These are phyloP conservation scores for Clavulina sp. DNA, from an alignment of 768 basidiomycete genomes.

Conservation along the genomic window DNA sequence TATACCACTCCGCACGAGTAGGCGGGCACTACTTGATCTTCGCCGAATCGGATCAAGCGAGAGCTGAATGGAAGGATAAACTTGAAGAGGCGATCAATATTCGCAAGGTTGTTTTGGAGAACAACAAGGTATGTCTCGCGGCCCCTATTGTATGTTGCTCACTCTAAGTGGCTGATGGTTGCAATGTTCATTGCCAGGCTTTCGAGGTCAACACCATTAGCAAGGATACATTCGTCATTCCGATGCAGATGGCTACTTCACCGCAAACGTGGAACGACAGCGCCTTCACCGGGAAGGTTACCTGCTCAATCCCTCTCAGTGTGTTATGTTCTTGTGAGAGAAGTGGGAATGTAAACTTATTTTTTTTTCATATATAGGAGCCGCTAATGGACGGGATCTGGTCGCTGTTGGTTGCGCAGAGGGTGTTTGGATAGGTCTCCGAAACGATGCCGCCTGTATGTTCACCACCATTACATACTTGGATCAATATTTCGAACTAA, in stretches of 20 bases:
- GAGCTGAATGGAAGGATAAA: conserved; percentile 79
- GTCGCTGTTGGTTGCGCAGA: conserved; percentile 91
- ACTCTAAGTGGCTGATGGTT: no score
- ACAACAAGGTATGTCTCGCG: conserved; percentile 40
- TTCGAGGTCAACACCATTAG: conserved; percentile 88
- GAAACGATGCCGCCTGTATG: conserved; percentile 73
- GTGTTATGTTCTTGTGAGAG: conserved; percentile 11
- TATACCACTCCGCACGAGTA: conserved; percentile 75
- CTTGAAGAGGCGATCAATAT: conserved; percentile 75
- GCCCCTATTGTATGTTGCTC: neutral
- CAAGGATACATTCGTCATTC: conserved; percentile 67
- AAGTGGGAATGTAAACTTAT: neutral
- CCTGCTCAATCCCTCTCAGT: conserved; percentile 91
- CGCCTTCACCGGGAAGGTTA: conserved; percentile 57
- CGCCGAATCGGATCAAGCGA: conserved; percentile 58
- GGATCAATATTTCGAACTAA: conserved; percentile 2
- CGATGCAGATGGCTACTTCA: conserved; percentile 15
- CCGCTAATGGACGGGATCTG: conserved; percentile 65
- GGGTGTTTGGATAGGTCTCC: conserved; percentile 90
- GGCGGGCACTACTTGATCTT: conserved; percentile 80
- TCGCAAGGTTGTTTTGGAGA: conserved; percentile 75
- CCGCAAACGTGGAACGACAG: neutral
- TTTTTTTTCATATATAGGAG: conserved; percentile 30
- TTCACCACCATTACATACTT: neutral
- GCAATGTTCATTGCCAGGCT: conserved; percentile 25